phyloP scores from a whole-genome alignment of 345 rosid species.

The Passiflora organensis region DNA sequence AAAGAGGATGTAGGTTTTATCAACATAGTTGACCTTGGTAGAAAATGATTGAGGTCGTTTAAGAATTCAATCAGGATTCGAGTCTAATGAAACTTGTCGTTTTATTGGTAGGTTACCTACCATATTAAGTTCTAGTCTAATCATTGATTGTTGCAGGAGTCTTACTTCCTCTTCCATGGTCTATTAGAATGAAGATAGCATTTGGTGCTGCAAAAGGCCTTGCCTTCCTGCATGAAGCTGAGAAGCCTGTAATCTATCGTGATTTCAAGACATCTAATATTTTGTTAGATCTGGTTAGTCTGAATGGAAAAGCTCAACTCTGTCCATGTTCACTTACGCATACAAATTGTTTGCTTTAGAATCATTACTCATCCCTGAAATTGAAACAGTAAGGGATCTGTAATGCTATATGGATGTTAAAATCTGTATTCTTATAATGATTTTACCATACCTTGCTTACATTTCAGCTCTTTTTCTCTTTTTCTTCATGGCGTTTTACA shows the following conservation, averaged over 20 bases:
- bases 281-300: constrained; percentile 72
- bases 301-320: neutral
- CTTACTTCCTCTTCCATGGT: constrained; percentile 90
- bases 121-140: too few relatives aligned
- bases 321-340: neutral
- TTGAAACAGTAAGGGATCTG: too few relatives aligned
- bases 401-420: too few relatives aligned
- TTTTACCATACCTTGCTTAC: neutral
- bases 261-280: constrained; percentile 97
- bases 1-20: neutral
- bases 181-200: constrained; percentile 83
- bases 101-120: too few relatives aligned
- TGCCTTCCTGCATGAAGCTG: constrained; percentile 92
- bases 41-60: too few relatives aligned
- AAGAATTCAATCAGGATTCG: too few relatives aligned
- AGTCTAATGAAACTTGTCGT: too few relatives aligned
- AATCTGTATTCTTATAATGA: neutral
- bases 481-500: constrained; percentile 30
- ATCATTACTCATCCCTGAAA: too few relatives aligned
- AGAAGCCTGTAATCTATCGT: constrained; percentile 91
- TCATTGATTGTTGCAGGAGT: constrained; percentile 50
- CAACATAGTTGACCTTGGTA: too few relatives aligned
- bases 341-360: too few relatives aligned
- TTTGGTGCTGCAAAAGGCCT: constrained; percentile 96
- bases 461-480: too few relatives aligned